A percentile compares a stretch with the other conserved stretches of the same genome.
These are phyloP conservation scores for Ruellia speciosa DNA, from an alignment of 305 asterid genomes.

Conservation along the genomic window DNA sequence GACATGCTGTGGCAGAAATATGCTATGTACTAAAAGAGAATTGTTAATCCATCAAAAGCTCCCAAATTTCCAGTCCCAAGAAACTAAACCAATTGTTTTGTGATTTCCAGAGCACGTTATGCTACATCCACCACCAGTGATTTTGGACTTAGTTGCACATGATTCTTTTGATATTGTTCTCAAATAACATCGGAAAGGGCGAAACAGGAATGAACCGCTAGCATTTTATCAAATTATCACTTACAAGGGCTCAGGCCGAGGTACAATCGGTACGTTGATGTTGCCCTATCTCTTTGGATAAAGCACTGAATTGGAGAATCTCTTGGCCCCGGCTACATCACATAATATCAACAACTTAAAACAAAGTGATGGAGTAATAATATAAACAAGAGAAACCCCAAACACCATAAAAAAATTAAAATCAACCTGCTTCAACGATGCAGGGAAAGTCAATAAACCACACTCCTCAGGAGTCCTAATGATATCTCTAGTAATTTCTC, in stretches of 20 bases:
- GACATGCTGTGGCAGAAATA: neutral
- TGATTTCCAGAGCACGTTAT: no score
- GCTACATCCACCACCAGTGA: no score
- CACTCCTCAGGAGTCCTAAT: slow-evolving; percentile 62
- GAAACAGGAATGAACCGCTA: neutral
- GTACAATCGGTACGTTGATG: slow-evolving; percentile 51
- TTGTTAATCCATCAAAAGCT: no score
- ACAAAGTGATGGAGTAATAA: neutral
- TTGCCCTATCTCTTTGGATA: slow-evolving; percentile 61
- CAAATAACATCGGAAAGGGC: no score
- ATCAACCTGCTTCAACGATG: slow-evolving; percentile 69
- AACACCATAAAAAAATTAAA: slow-evolving; percentile 1
- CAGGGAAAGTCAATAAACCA: slow-evolving; percentile 65
- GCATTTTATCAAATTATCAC: slow-evolving; percentile 3
- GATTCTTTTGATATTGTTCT: no score
- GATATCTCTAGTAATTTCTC: slow-evolving; percentile 42
- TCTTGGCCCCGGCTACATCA: slow-evolving; percentile 67
- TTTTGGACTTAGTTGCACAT: no score
- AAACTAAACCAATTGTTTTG: no score
- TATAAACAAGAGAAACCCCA: neutral
- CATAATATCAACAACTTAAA: slow-evolving; percentile 14
- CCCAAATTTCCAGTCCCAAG: no score
- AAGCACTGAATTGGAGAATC: slow-evolving; percentile 62
- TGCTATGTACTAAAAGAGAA: no score
- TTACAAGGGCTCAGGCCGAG: slow-evolving; percentile 72